Evolutionary conservation across 83 land plant genomes (phyloP).

Genomic region (Picea abies): DNA sequence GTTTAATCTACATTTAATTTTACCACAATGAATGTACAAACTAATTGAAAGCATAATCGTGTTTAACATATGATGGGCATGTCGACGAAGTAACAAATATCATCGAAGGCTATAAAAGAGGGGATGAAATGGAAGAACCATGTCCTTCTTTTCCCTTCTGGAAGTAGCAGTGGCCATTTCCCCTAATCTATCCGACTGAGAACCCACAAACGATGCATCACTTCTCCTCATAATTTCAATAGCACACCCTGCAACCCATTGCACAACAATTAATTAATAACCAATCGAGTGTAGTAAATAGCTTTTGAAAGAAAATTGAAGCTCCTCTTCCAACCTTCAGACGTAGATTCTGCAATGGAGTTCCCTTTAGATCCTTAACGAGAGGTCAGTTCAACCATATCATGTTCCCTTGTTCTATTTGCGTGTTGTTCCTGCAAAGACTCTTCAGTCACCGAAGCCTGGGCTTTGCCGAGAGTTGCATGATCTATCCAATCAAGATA

Average conservation of each 20-base stretch:
- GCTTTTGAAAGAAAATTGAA: neutral
- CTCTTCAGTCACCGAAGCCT: too few species aligned
- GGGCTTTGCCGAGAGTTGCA: too few species aligned
- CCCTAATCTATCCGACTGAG: neutral
- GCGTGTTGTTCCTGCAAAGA: too few species aligned
- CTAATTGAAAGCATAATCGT: neutral
- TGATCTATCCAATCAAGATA: too few species aligned
- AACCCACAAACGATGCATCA: neutral
- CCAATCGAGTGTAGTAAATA: neutral
- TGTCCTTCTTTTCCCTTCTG: slow-evolving; percentile 33
- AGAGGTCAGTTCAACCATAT: neutral
- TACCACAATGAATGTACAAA: neutral
- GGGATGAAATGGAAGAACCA: slow-evolving; percentile 70
- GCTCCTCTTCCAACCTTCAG: neutral
- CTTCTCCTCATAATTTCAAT: neutral
- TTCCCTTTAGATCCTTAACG: neutral
- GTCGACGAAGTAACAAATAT: slow-evolving; percentile 58
- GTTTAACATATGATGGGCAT: slow-evolving; percentile 55
- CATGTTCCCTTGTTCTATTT: too few species aligned
- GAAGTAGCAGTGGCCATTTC: neutral
- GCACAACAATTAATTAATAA: neutral
- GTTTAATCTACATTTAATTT: too few species aligned
- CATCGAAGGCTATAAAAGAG: slow-evolving; percentile 53
- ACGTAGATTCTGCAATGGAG: neutral
- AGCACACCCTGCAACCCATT: neutral